These are phyloP conservation scores for Aspergillus fischeri DNA, from an alignment of 2,329 filamentous ascomycete genomes.

Conservation along the genomic window DNA sequence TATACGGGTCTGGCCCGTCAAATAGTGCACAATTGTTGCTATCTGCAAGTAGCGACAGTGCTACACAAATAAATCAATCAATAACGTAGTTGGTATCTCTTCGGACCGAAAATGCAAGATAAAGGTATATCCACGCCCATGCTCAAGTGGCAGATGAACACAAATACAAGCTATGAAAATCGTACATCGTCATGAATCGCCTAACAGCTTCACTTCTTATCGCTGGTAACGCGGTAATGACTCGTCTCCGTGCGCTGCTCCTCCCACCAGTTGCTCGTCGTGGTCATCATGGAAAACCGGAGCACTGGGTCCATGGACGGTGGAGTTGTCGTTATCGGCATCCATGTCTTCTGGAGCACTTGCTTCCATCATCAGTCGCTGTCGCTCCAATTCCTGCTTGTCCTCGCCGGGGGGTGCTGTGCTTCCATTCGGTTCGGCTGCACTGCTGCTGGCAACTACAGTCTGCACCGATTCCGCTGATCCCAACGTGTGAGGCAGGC, in stretches of 20 bases:
- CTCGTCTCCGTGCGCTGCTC: slow-evolving; percentile 35
- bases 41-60: no score
- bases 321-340: slow-evolving; percentile 2
- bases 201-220: slow-evolving; percentile 15
- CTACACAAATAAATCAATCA: background rate
- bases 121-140: background rate
- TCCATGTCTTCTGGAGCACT: slow-evolving; percentile 52
- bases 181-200: background rate
- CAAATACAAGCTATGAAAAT: background rate
- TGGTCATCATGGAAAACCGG: slow-evolving; percentile 58
- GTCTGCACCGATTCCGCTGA: slow-evolving; percentile 31
- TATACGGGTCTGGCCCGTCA: no score
- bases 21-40: no score
- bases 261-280: slow-evolving; percentile 44
- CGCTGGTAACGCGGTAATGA: slow-evolving; percentile 44
- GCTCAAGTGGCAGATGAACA: background rate
- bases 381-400: slow-evolving; percentile 72
- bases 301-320: slow-evolving; percentile 48
- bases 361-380: slow-evolving; percentile 58
- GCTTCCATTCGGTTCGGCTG: slow-evolving; percentile 41
- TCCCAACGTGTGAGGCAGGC: slow-evolving; percentile 19
- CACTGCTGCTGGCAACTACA: slow-evolving; percentile 27
- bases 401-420: slow-evolving; percentile 54
- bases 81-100: background rate
- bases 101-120: background rate